Evolutionary conservation across 139 green algal genomes (phyloP).

Genomic region (Chlamydomonas incerta): DNA sequence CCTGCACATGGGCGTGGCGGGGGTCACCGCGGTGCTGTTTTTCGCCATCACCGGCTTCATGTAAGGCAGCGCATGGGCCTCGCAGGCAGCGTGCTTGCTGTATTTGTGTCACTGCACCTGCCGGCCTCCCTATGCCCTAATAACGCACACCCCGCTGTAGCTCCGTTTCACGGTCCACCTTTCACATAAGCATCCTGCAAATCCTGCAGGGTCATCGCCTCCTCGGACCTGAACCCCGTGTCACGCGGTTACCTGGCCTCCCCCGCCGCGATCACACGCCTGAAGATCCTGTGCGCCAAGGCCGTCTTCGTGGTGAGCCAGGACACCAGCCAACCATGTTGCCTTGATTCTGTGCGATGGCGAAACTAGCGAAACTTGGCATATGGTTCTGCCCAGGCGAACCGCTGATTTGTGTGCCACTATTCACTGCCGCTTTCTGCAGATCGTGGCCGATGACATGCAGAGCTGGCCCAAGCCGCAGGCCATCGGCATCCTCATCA

Average conservation of each 20-base stretch:
- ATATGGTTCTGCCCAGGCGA: no score
- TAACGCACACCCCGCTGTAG: no score
- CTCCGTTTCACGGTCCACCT: no score
- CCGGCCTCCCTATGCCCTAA: no score
- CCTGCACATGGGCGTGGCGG: background rate
- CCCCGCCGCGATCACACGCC: background rate
- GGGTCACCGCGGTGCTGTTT: background rate
- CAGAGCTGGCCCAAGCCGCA: background rate
- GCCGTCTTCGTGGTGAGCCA: background rate
- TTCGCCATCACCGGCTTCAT: background rate
- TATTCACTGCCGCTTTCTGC: no score
- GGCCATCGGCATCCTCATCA: background rate
- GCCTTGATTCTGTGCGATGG: no score
- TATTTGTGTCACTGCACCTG: no score
- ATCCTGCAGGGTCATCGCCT: background rate
- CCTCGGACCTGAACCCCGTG: constrained; percentile 2
- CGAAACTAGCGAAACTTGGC: background rate
- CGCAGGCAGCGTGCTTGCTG: no score
- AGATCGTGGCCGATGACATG: background rate
- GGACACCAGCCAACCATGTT: no score
- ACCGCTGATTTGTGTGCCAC: no score
- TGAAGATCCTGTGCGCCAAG: background rate
- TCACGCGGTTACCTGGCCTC: background rate
- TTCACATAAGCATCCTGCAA: no score
- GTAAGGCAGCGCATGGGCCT: background rate